These are phyloP conservation scores for Pestalotiopsis sp. DNA, from an alignment of 2,329 filamentous ascomycete genomes.

Conservation along the genomic window DNA sequence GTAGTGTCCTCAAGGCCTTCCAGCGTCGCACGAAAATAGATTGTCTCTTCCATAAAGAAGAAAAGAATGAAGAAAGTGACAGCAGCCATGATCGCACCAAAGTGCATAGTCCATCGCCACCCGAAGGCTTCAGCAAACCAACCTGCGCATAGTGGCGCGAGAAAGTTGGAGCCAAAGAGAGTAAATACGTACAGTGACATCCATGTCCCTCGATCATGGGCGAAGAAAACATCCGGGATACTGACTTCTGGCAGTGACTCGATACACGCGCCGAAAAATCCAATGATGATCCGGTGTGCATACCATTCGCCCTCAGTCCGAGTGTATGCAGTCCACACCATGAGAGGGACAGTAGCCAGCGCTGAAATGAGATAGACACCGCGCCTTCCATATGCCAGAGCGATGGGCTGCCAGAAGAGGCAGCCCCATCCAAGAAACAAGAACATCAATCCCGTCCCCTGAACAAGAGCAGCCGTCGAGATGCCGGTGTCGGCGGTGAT, in stretches of 20 bases:
- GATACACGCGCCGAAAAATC: conserved; percentile 30
- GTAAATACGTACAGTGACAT: conserved; percentile 30
- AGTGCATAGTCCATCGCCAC: conserved; percentile 34
- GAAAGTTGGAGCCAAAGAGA: conserved; percentile 29
- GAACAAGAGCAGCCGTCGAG: neutral
- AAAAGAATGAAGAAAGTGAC: conserved; percentile 30
- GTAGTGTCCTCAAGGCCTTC: neutral
- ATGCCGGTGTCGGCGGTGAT: neutral
- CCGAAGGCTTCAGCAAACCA: conserved; percentile 34
- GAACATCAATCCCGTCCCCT: conserved; percentile 24
- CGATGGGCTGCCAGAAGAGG: conserved; percentile 34
- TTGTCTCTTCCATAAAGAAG: conserved; percentile 58
- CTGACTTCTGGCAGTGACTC: conserved; percentile 33
- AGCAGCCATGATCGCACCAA: conserved; percentile 22
- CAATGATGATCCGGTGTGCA: conserved; percentile 30
- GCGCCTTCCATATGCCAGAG: conserved; percentile 33
- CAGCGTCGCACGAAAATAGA: conserved; percentile 33
- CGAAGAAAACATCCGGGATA: conserved; percentile 29
- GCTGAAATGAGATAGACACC: conserved; percentile 32
- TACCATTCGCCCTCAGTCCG: conserved; percentile 28
- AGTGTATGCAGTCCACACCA: conserved; percentile 29
- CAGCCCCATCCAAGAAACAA: conserved; percentile 36
- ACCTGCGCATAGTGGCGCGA: conserved; percentile 36
- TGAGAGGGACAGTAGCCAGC: conserved; percentile 19
- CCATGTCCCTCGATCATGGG: conserved; percentile 30